Evolutionary conservation across 129 eudicot species (phyloP).

Genomic region (Oenanthe sinensis): DNA sequence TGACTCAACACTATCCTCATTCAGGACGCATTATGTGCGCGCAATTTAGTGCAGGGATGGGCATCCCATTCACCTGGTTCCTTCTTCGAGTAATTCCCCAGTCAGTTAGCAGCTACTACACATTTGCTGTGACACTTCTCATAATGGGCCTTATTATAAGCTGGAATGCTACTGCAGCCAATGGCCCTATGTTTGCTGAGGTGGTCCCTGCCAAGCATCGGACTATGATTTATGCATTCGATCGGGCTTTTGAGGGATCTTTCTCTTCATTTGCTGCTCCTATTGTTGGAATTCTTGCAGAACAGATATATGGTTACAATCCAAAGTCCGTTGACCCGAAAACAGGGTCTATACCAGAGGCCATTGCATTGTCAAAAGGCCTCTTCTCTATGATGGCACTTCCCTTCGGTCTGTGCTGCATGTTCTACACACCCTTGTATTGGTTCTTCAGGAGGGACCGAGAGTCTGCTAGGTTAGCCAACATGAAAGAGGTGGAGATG

Average conservation of each 20-base stretch:
- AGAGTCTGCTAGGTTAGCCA: constrained; percentile 61
- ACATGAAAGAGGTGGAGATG: constrained; percentile 63
- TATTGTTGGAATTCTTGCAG: constrained; percentile 78
- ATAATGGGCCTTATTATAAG: constrained; percentile 85
- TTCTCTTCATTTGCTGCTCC: constrained; percentile 97
- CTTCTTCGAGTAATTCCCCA: constrained; percentile 69
- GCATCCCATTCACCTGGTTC: constrained; percentile 85
- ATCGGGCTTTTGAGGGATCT: constrained; percentile 86
- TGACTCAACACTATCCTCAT: constrained; percentile 67
- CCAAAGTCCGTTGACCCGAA: constrained; percentile 59
- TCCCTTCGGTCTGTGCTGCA: constrained; percentile 81
- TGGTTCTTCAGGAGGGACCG: constrained; percentile 63
- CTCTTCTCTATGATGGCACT: constrained; percentile 91
- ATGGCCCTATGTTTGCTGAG: constrained; percentile 95
- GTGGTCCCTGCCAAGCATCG: constrained; percentile 89
- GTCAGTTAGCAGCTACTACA: constrained; percentile 49
- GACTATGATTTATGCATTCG: constrained; percentile 95
- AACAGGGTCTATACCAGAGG: constrained; percentile 65
- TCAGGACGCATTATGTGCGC: constrained; percentile 90
- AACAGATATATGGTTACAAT: constrained; percentile 85
- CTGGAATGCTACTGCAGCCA: constrained; percentile 84
- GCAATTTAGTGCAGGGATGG: constrained; percentile 87
- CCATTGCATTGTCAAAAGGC: constrained; percentile 82
- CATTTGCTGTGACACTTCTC: constrained; percentile 62
- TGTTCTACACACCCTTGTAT: constrained; percentile 87